phyloP scores from a whole-genome alignment of 352 stramenopile species.

The Phytopythium litorale region DNA sequence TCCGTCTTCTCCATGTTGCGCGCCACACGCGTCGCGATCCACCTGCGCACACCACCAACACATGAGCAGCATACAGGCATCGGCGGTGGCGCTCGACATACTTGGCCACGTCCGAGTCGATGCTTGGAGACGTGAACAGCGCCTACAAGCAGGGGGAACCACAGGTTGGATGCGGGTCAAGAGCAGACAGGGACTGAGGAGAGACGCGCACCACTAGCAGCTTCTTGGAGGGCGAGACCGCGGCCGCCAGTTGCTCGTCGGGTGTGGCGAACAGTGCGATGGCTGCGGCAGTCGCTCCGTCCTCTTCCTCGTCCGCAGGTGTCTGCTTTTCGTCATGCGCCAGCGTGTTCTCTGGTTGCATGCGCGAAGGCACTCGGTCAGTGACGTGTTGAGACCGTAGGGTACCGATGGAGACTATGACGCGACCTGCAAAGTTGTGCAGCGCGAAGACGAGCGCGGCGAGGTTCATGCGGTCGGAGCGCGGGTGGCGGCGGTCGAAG shows the following conservation, averaged over 20 bases:
- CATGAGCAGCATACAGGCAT: neutral
- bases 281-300: neutral
- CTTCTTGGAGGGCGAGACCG: conserved; percentile 28
- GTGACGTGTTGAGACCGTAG: neutral
- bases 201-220: conserved; percentile 24
- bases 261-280: conserved; percentile 42
- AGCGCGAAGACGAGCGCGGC: conserved; percentile 58
- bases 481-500: conserved; percentile 47
- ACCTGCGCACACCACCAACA: conserved; percentile 16
- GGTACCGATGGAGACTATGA: neutral
- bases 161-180: neutral
- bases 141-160: conserved; percentile 6
- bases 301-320: neutral
- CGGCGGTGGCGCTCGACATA: conserved; percentile 10
- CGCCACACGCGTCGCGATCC: conserved; percentile 29
- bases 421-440: conserved; percentile 45
- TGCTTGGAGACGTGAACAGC: conserved; percentile 29
- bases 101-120: conserved; percentile 28
- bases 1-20: conserved; percentile 42
- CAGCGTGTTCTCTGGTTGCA: conserved; percentile 2
- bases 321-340: neutral
- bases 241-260: conserved; percentile 41
- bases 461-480: conserved; percentile 59
- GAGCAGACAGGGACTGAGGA: neutral
- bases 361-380: neutral